Evolutionary conservation across 2,329 filamentous ascomycete genomes (phyloP).

Genomic region (Ceratocystis colombiana): DNA sequence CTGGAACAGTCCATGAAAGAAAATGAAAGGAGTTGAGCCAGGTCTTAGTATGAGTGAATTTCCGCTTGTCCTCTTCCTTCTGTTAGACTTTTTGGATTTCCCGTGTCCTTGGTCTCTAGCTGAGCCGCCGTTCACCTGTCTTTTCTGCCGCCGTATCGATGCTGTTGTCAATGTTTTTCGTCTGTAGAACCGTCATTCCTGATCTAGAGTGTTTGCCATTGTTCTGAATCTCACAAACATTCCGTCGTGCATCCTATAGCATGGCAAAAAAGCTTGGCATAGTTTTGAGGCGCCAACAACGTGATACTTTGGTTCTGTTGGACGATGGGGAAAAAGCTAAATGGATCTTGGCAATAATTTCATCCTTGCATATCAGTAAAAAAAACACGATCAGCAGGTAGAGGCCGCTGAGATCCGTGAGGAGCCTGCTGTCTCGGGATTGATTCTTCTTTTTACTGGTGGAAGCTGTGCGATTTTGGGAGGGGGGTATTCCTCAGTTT

Average conservation of each 20-base stretch:
- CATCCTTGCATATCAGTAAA: slow-evolving; percentile 14
- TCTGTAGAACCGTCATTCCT: background rate
- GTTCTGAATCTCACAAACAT: slow-evolving; percentile 13
- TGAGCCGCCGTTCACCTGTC: background rate
- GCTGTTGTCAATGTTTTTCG: background rate
- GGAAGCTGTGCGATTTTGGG: background rate
- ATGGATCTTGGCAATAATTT: slow-evolving; percentile 17
- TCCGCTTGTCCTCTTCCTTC: background rate
- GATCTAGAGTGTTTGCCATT: background rate
- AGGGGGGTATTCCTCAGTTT: background rate
- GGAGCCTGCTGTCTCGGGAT: slow-evolving; percentile 11
- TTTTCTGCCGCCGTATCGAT: background rate
- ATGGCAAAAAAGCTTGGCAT: slow-evolving; percentile 19
- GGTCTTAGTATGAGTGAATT: slow-evolving; percentile 7
- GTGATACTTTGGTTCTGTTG: slow-evolving; percentile 3
- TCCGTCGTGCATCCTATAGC: slow-evolving; percentile 13
- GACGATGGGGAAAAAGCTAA: slow-evolving; percentile 14
- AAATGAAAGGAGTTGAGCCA: background rate
- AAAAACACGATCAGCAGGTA: background rate
- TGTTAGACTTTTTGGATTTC: background rate
- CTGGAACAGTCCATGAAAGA: background rate
- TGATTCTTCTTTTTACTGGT: background rate
- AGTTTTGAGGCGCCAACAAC: slow-evolving; percentile 4
- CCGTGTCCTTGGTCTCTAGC: background rate
- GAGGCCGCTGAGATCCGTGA: slow-evolving; percentile 6